Conservation (phyloP, 805 yeast genomes). For the Hyphopichia homilentoma region DNA sequence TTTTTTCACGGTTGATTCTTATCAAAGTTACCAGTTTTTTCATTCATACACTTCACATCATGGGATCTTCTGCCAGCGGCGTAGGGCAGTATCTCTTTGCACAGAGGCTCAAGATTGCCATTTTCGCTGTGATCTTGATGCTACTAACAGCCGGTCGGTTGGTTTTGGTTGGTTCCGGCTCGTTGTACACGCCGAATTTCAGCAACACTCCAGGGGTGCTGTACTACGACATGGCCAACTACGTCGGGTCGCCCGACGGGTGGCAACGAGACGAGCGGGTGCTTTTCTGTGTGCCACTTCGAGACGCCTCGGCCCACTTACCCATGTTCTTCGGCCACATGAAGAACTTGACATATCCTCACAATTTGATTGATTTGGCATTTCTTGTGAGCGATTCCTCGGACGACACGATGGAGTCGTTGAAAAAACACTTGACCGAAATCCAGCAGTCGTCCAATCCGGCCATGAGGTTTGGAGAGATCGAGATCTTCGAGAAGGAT, state of each 20-base stretch:
- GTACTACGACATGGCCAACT: conserved; percentile 69
- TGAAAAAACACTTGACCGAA: conserved; percentile 52
- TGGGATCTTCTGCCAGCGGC: no score
- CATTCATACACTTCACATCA: no score
- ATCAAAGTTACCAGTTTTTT: no score
- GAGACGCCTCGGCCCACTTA: conserved; percentile 88
- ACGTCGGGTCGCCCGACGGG: conserved; percentile 65
- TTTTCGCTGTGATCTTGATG: no score
- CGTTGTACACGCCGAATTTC: conserved; percentile 32
- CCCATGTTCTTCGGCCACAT: conserved; percentile 86
- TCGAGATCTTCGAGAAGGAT: conserved; percentile 86
- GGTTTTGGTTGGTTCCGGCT: no score
- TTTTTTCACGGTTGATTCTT: no score
- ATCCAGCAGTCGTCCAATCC: conserved; percentile 66
- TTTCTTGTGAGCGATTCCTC: conserved; percentile 88
- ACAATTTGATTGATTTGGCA: conserved; percentile 74
- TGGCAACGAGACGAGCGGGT: conserved; percentile 80
- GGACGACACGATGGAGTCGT: conserved; percentile 76
- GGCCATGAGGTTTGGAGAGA: conserved; percentile 69
- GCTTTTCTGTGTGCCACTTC: conserved; percentile 80
- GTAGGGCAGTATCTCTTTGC: no score
- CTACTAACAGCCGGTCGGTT: no score
- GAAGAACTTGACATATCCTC: conserved; percentile 80
- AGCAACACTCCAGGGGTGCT: conserved; percentile 40
- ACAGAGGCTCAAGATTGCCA: no score